phyloP scores from a whole-genome alignment of 2,329 filamentous ascomycete species.

The Hypoxylon sp. region DNA sequence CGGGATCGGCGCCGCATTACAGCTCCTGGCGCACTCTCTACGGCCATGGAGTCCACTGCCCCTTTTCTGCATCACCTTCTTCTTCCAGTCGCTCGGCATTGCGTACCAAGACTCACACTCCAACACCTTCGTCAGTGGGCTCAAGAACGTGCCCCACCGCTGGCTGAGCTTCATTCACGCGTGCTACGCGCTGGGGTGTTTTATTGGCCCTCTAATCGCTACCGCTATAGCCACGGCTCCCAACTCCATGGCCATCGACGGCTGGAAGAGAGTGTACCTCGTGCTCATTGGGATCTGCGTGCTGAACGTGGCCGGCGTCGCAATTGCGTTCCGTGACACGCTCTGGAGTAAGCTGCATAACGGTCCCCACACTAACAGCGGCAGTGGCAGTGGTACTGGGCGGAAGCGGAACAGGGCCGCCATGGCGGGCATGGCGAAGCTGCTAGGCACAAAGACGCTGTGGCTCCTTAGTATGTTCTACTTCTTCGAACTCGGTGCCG shows the following conservation, averaged over 20 bases:
- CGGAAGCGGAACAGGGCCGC: conserved; percentile 57
- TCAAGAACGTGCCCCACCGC: conserved; percentile 66
- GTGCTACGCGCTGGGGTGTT: conserved; percentile 71
- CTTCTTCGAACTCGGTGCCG: conserved; percentile 73
- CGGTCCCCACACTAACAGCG: background rate
- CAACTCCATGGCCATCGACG: conserved; percentile 47
- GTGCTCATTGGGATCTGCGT: conserved; percentile 68
- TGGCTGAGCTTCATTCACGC: conserved; percentile 77
- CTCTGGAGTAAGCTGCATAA: conserved; percentile 53
- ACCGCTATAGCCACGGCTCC: conserved; percentile 63
- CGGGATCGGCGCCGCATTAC: conserved; percentile 68
- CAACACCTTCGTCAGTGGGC: conserved; percentile 72
- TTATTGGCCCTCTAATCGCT: conserved; percentile 70
- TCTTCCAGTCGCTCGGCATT: conserved; percentile 71
- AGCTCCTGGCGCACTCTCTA: conserved; percentile 68
- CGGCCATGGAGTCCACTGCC: conserved; percentile 71
- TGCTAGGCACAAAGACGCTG: conserved; percentile 63
- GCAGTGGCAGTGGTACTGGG: background rate
- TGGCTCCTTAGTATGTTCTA: conserved; percentile 75
- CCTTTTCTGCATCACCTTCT: conserved; percentile 71
- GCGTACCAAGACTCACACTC: conserved; percentile 75
- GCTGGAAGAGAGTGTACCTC: conserved; percentile 71
- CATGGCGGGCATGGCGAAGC: conserved; percentile 60
- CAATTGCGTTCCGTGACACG: conserved; percentile 66
- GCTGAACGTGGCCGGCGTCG: conserved; percentile 64